Base-by-base conservation (phyloP, 495 filamentous ascomycete genomes). In the Tuber magnatum region DNA sequence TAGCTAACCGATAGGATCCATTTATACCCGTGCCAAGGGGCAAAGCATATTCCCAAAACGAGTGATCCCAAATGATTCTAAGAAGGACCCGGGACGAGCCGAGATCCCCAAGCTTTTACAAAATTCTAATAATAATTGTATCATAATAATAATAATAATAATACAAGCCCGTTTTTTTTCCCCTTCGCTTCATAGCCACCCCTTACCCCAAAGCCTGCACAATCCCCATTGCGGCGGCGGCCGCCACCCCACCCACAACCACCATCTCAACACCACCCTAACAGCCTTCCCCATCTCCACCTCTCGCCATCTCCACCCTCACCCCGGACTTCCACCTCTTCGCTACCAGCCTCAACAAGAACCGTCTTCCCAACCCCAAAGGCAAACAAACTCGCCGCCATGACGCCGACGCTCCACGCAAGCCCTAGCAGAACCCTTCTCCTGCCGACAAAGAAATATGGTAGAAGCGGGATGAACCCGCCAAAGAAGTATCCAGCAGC, bases 281-380 rank as follows among this genome's bases (percentile, higher is more conserved):
- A 86, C 69, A 0, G 72, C 71, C 85, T 69, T 83, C 83, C 75
- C 81, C 43, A 87, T 73, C 90, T 86, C 28, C 89, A 65, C 0
- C 89, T 90, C 3, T 84, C 85, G 51, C 85, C 75, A 14, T 86
- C 70, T 0, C 70, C 71, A 85, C 69, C 83, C 83, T 75, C 84
- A 79, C 43, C 86, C 74, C 72, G 87, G 86, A 68, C 75, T 81
- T 39, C 77, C 69, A 69, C 80, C 82, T 82, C 44, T 73, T 80
- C 85, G 82, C 86, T 65, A 83, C 85, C 71, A 75, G 83, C 69
- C 84, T 85, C 80, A 84, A 90, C 80, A 81, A 90, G 73, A 40
- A 83, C 83, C 39, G 89, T 91, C 86, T 94, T 93, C 39, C 85
- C 86, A 74, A 91, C 91, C 0, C 92, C 92, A 81, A 94, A 94